These are phyloP conservation scores for Cadophora luteo-olivacea DNA, from an alignment of 2,329 filamentous ascomycete species.

Conservation along the genomic window DNA sequence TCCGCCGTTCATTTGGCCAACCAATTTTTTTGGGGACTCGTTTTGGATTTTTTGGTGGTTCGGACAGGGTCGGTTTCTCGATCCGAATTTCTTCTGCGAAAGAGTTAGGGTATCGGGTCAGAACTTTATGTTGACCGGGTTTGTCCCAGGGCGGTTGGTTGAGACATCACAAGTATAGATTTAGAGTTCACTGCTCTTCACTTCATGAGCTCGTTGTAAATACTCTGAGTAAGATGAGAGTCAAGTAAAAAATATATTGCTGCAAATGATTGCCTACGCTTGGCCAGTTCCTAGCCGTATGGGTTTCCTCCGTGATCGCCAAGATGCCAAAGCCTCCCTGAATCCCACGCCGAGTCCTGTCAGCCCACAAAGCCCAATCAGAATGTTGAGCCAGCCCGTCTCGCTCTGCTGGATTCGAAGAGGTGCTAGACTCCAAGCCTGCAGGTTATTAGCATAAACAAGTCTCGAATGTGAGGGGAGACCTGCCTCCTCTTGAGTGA, in stretches of 20 bases:
- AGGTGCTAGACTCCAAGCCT: constrained; percentile 31
- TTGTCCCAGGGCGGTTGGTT: too few species aligned
- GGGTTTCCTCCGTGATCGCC: constrained; percentile 3
- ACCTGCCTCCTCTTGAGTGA: background rate
- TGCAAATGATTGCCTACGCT: background rate
- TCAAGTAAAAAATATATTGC: background rate
- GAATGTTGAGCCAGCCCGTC: constrained; percentile 20
- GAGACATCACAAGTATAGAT: background rate
- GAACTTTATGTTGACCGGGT: background rate
- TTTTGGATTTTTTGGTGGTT: background rate
- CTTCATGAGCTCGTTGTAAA: too few species aligned
- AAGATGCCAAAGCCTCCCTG: constrained; percentile 17
- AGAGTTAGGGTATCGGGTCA: background rate
- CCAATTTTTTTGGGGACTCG: background rate
- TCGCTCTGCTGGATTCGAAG: constrained; percentile 33
- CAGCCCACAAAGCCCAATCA: constrained; percentile 21
- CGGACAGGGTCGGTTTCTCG: background rate
- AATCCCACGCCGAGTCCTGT: constrained; percentile 21
- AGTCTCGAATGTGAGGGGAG: background rate
- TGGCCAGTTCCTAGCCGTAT: background rate
- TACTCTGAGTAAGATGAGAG: background rate
- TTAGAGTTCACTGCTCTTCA: background rate
- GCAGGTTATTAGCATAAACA: constrained; percentile 12
- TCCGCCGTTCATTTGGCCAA: background rate
- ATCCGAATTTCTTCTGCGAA: background rate